phyloP scores from a whole-genome alignment of 2,329 filamentous ascomycete species.

The Didymella sp. region DNA sequence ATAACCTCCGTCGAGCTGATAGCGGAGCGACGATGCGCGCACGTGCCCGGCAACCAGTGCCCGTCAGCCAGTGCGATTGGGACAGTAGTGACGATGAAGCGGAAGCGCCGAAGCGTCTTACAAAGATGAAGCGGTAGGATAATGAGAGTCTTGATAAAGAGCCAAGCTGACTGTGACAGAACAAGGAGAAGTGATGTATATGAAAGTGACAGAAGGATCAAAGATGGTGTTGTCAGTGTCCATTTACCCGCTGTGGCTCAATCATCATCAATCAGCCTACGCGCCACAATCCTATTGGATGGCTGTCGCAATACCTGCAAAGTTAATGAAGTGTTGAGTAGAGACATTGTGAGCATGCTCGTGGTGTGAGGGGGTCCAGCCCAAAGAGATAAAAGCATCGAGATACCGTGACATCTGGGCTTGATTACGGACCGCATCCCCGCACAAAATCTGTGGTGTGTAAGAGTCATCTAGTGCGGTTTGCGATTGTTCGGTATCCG shows the following conservation, averaged over 20 bases:
- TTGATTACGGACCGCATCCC: conserved; percentile 1
- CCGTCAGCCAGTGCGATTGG: conserved; percentile 11
- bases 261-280: neutral
- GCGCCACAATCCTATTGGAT: neutral
- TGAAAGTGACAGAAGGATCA: neutral
- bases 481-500: neutral
- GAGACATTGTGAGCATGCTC: neutral
- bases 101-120: neutral
- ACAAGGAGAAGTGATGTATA: neutral
- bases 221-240: neutral
- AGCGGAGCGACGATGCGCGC: neutral
- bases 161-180: neutral
- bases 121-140: neutral
- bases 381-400: neutral
- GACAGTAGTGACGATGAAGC: neutral
- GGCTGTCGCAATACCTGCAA: neutral
- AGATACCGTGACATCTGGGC: too few relatives aligned
- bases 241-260: neutral
- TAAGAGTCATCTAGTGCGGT: conserved; percentile 1
- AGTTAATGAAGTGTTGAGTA: neutral
- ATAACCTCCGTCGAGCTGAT: neutral
- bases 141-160: neutral
- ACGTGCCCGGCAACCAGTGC: neutral
- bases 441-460: neutral
- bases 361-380: neutral